Conservation (phyloP, 352 stramenopile species). For the Phytophthora sp. region DNA sequence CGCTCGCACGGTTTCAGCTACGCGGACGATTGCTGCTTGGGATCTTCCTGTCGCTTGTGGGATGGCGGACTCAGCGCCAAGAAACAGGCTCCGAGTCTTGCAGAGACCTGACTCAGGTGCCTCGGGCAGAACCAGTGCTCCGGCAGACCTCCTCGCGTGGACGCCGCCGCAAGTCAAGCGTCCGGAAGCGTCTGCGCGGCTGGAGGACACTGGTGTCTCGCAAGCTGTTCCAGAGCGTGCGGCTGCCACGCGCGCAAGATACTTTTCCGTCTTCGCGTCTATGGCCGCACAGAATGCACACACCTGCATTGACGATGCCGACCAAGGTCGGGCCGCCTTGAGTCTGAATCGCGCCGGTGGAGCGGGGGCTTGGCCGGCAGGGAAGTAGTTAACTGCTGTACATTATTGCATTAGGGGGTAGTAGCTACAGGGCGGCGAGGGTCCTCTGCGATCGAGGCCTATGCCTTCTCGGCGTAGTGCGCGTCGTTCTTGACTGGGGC, state of each 20-base stretch:
- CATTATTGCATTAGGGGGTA: conserved; percentile 11
- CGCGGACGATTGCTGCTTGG: not conserved
- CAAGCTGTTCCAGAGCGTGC: not conserved
- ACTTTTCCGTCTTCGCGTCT: conserved; percentile 4
- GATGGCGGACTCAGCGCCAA: too few relatives aligned
- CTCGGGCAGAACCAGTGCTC: conserved; percentile 8
- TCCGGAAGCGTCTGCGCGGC: not conserved
- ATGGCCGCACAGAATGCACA: not conserved
- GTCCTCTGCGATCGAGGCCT: conserved; percentile 3
- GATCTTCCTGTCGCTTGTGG: not conserved
- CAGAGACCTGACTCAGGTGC: not conserved
- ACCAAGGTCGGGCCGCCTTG: not conserved
- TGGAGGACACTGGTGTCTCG: not conserved
- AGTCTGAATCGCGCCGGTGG: not conserved
- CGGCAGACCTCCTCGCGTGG: not conserved
- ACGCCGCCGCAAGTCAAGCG: not conserved
- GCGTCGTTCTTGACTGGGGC: conserved; percentile 27
- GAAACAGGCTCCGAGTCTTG: too few relatives aligned
- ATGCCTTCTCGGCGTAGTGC: conserved; percentile 26
- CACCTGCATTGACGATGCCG: conserved; percentile 12
- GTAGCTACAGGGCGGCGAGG: conserved; percentile 18
- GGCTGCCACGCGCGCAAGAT: not conserved
- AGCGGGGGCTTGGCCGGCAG: not conserved
- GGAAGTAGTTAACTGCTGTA: conserved; percentile 13
- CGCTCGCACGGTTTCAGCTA: not conserved